Conservation (phyloP, 2,329 filamentous ascomycete species). For the Xylariaceae sp. region DNA sequence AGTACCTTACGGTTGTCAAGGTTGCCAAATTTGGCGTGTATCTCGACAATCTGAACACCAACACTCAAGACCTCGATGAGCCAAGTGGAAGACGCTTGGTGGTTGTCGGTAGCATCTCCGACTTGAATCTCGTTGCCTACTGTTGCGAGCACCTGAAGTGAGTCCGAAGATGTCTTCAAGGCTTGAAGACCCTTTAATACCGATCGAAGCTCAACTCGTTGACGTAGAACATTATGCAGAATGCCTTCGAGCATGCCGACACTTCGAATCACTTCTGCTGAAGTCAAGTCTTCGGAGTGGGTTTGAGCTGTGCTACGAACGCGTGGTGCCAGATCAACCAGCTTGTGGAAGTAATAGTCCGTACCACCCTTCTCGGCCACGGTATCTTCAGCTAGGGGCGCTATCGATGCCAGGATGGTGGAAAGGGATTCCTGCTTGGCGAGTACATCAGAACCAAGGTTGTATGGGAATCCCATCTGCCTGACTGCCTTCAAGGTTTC, state of each 20-base stretch:
- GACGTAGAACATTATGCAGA: conserved; percentile 58
- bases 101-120: conserved; percentile 21
- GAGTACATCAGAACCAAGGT: conserved; percentile 69
- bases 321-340: conserved; percentile 66
- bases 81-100: conserved; percentile 47
- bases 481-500: conserved; percentile 79
- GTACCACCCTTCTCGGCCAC: conserved; percentile 38
- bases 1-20: conserved; percentile 43
- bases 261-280: conserved; percentile 72
- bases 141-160: conserved; percentile 35
- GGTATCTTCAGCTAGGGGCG: conserved; percentile 35
- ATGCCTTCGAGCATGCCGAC: conserved; percentile 84
- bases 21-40: conserved; percentile 62
- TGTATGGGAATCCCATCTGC: conserved; percentile 84
- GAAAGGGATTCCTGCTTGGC: conserved; percentile 67
- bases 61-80: conserved; percentile 63
- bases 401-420: conserved; percentile 58
- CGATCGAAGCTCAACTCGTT: conserved; percentile 48
- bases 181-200: conserved; percentile 35
- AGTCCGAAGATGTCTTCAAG: conserved; percentile 36
- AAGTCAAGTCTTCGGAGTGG: conserved; percentile 79
- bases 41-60: conserved; percentile 54
- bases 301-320: conserved; percentile 63
- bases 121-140: conserved; percentile 22
- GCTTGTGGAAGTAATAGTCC: conserved; percentile 73